Conservation (phyloP, 2,329 filamentous ascomycete genomes). For the Zasmidium angulare region DNA sequence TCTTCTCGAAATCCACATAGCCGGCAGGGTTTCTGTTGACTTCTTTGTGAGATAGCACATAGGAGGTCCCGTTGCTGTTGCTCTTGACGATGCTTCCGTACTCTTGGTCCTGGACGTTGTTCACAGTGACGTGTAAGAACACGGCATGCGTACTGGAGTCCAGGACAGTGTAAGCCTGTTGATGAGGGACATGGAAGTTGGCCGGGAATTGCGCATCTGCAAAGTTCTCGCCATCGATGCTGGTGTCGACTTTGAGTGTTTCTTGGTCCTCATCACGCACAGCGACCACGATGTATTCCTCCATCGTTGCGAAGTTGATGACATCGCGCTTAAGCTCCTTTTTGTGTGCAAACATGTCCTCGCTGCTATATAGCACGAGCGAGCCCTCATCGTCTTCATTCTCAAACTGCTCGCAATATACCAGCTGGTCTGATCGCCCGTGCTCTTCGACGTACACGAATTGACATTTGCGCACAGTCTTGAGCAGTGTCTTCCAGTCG, state of each 20-base stretch:
- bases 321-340: slow-evolving; percentile 67
- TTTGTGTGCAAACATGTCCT: slow-evolving; percentile 73
- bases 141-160: slow-evolving; percentile 93
- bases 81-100: slow-evolving; percentile 94
- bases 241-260: slow-evolving; percentile 74
- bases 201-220: slow-evolving; percentile 82
- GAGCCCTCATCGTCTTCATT: slow-evolving; percentile 52
- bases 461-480: slow-evolving; percentile 77
- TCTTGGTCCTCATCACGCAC: slow-evolving; percentile 65
- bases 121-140: slow-evolving; percentile 88
- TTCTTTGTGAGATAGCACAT: slow-evolving; percentile 75
- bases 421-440: slow-evolving; percentile 60
- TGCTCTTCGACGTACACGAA: slow-evolving; percentile 71
- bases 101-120: slow-evolving; percentile 61
- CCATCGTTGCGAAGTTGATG: slow-evolving; percentile 88
- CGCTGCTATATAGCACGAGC: slow-evolving; percentile 71
- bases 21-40: slow-evolving; percentile 77
- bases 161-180: slow-evolving; percentile 85
- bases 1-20: slow-evolving; percentile 95
- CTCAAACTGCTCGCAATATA: slow-evolving; percentile 64
- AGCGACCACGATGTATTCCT: slow-evolving; percentile 91
- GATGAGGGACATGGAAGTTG: slow-evolving; percentile 75
- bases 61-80: slow-evolving; percentile 96
- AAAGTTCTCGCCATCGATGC: slow-evolving; percentile 79
- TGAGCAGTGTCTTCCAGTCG: slow-evolving; percentile 72